These are phyloP conservation scores for Colletotrichum horii DNA, from an alignment of 2,329 filamentous ascomycete species.

Conservation along the genomic window DNA sequence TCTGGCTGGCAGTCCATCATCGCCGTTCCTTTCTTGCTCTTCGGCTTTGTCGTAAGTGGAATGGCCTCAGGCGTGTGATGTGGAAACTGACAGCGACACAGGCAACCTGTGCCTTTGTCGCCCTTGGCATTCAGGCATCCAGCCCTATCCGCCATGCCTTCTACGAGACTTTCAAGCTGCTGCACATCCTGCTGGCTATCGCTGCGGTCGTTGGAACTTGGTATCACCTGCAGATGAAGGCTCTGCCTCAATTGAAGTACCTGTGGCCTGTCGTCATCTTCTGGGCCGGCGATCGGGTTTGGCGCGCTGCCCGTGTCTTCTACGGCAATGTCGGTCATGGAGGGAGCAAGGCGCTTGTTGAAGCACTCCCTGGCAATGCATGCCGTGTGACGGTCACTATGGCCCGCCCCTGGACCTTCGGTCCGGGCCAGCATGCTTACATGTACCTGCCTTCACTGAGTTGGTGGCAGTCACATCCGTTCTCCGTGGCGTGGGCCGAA, in stretches of 20 bases:
- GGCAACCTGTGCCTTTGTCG: constrained; percentile 65
- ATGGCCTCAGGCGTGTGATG: neutral
- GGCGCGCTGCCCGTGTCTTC: constrained; percentile 63
- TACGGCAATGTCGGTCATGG: constrained; percentile 72
- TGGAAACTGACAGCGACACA: constrained; percentile 31
- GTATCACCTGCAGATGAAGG: constrained; percentile 66
- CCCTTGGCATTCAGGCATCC: constrained; percentile 70
- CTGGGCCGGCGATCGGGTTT: constrained; percentile 69
- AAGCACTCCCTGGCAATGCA: constrained; percentile 78
- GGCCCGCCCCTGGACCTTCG: constrained; percentile 78
- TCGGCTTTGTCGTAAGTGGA: constrained; percentile 66
- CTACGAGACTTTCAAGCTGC: constrained; percentile 78
- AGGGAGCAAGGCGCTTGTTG: constrained; percentile 72
- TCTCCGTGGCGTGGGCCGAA: constrained; percentile 80
- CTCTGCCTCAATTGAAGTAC: constrained; percentile 61
- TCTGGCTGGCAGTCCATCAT: constrained; percentile 39
- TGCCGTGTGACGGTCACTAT: constrained; percentile 75
- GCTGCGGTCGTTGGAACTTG: constrained; percentile 68
- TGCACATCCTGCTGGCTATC: constrained; percentile 71
- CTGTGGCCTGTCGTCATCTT: constrained; percentile 67
- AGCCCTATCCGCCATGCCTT: constrained; percentile 78
- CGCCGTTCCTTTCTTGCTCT: constrained; percentile 56
- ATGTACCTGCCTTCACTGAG: constrained; percentile 77
- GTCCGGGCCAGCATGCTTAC: constrained; percentile 79
- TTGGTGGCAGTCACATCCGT: constrained; percentile 78